phyloP scores from a whole-genome alignment of 2,329 filamentous ascomycete genomes.

The Fusarium compactum region DNA sequence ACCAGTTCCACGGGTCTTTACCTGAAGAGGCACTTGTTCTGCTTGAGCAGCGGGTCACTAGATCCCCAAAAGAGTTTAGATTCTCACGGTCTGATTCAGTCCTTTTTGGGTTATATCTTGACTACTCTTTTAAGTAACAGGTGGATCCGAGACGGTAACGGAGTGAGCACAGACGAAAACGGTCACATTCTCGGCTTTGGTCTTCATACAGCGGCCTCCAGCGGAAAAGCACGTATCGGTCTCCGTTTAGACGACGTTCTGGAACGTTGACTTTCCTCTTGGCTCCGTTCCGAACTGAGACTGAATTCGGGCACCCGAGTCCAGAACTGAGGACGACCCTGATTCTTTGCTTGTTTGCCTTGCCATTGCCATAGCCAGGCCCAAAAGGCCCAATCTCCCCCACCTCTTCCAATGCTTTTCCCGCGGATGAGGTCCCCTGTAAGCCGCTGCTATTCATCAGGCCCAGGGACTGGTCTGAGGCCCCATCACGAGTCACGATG shows the following conservation, averaged over 20 bases:
- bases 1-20: slow-evolving; percentile 43
- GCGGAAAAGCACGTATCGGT: slow-evolving; percentile 13
- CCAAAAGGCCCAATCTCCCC: slow-evolving; percentile 21
- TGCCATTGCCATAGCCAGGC: not conserved
- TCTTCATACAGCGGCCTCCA: slow-evolving; percentile 11
- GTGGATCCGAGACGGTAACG: slow-evolving; percentile 17
- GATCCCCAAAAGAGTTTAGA: slow-evolving; percentile 30
- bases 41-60: slow-evolving; percentile 30
- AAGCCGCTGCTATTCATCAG: slow-evolving; percentile 38
- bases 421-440: slow-evolving; percentile 45
- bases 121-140: slow-evolving; percentile 25
- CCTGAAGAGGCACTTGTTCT: slow-evolving; percentile 45
- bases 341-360: slow-evolving; percentile 18
- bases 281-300: slow-evolving; percentile 38
- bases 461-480: slow-evolving; percentile 35
- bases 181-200: slow-evolving; percentile 31
- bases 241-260: slow-evolving; percentile 41
- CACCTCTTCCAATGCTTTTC: slow-evolving; percentile 34
- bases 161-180: slow-evolving; percentile 37
- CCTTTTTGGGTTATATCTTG: slow-evolving; percentile 21
- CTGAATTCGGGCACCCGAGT: slow-evolving; percentile 39
- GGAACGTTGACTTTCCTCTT: slow-evolving; percentile 38
- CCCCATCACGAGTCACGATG: slow-evolving; percentile 46
- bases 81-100: rapidly evolving
- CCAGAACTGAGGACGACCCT: slow-evolving; percentile 36